Conservation (phyloP, 2,329 filamentous ascomycete genomes). For the Fusarium sp. region DNA sequence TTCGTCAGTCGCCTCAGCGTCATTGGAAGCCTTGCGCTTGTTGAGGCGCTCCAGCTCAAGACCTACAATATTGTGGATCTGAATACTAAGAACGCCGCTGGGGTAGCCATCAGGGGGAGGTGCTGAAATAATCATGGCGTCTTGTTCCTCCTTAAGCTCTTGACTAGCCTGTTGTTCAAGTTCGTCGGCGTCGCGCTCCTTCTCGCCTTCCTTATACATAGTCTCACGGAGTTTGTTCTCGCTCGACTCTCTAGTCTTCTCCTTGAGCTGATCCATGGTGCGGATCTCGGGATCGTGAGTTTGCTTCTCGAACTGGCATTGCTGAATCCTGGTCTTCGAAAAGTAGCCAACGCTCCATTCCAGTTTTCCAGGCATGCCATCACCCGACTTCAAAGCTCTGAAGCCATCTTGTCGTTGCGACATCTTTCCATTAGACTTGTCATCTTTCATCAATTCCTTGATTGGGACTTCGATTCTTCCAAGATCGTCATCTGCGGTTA, state of each 20-base stretch:
- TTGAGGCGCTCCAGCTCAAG: constrained; percentile 72
- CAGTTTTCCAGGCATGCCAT: constrained; percentile 77
- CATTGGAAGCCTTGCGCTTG: constrained; percentile 64
- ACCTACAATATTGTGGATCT: constrained; percentile 80
- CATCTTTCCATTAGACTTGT: constrained; percentile 72
- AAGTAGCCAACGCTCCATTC: constrained; percentile 80
- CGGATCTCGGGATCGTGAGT: constrained; percentile 69
- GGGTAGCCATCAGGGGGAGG: constrained; percentile 73
- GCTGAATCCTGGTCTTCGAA: constrained; percentile 73
- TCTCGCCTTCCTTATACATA: constrained; percentile 58
- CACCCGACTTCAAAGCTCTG: constrained; percentile 72
- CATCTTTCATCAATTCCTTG: constrained; percentile 71
- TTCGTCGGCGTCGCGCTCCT: constrained; percentile 69
- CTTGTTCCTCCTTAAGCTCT: constrained; percentile 71
- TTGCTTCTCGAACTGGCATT: constrained; percentile 72
- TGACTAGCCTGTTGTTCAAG: constrained; percentile 76
- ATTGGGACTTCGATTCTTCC: constrained; percentile 78
- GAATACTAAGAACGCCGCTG: constrained; percentile 76
- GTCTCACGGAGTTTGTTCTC: constrained; percentile 76
- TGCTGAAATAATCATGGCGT: constrained; percentile 76
- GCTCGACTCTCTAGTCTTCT: constrained; percentile 66
- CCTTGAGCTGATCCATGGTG: constrained; percentile 69
- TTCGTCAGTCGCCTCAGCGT: constrained; percentile 63
- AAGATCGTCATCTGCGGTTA: constrained; percentile 79
- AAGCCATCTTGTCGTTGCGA: constrained; percentile 75